Evolutionary conservation across 768 basidiomycete species (phyloP), one percentile per base, ranked within the genome.

Genomic region (Sporobolomyces pararoseus): DNA sequence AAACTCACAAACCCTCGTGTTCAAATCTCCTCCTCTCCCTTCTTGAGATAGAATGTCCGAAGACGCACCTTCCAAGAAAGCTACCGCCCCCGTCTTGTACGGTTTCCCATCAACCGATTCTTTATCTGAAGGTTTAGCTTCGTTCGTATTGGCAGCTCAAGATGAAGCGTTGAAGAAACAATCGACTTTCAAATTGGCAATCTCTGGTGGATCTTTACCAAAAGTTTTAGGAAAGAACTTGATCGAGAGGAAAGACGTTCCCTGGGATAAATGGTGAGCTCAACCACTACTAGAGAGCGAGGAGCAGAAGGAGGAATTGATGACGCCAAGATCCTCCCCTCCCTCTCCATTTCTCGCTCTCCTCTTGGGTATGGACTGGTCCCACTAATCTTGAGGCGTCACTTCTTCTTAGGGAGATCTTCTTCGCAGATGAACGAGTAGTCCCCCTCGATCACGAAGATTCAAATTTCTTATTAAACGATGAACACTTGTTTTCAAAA

Each of bases 351-450:
- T 35, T 17, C 42, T 29, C n/a, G 17, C 27, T 32, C 58, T 16
- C 23, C 27, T 46, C 31, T 39, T n/a, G n/a, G n/a, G 25, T 21
- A 42, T 12, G 27, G 23, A 21, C 34, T 32, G 10, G 50, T 25
- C 7, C 27, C 4, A 51, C 25, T 29, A 32, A 12, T 29, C 4
- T 4, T 12, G 51, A 53, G 10, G 13, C 27, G 17, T 23, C n/a
- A n/a, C n/a, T 39, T 39, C n/a, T 31, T 39, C 42, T 35, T 78
- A 98, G 95, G 96, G 93, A 97, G 73, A 87, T 98, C 76, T 99
- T 89, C 82, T 99, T 96, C 78, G 91, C 88, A 35, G 96, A 99
- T 80, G 96, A 99, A 81, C 89, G 96, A 63, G 86, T 87, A 70
- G 96, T 99, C 29, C 91, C 92, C 12, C 86, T 96, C 78, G 88